Percentiles rank a stretch among this genome's conserved stretches.
Conservation (phyloP, 2,329 filamentous ascomycete species). For the Penicillium sp. region DNA sequence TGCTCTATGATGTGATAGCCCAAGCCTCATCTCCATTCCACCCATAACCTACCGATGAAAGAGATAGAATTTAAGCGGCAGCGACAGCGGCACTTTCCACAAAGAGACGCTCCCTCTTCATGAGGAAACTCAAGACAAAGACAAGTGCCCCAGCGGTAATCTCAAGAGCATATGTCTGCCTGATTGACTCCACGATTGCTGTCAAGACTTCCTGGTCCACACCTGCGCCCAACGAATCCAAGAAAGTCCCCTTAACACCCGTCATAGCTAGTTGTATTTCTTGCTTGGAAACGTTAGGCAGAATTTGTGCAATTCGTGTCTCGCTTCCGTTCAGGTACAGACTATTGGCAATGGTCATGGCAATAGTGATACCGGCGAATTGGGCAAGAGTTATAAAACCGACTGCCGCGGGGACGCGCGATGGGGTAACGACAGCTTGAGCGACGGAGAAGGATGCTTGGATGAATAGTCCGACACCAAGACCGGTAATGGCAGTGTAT, state of each 20-base stretch:
- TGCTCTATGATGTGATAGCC: neutral
- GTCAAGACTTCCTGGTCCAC: neutral
- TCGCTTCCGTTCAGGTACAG: neutral
- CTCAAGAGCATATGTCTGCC: neutral
- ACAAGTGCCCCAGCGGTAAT: neutral
- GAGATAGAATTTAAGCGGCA: neutral
- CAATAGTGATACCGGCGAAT: neutral
- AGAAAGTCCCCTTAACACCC: neutral
- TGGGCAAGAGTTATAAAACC: constrained; percentile 8
- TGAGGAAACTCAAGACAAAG: neutral
- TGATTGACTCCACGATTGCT: neutral
- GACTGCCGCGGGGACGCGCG: neutral
- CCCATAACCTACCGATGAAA: neutral
- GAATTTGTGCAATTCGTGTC: neutral
- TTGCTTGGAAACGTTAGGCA: neutral
- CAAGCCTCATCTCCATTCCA: neutral
- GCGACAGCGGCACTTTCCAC: neutral
- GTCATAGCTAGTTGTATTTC: neutral
- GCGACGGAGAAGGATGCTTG: constrained; percentile 21
- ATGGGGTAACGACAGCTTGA: constrained; percentile 13
- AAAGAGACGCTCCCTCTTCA: neutral
- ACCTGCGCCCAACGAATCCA: neutral
- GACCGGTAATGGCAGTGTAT: constrained; percentile 21
- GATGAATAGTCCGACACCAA: constrained; percentile 19
- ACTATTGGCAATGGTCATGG: constrained; percentile 1